Conservation (phyloP, 345 rosid species). For the Mangifera indica region DNA sequence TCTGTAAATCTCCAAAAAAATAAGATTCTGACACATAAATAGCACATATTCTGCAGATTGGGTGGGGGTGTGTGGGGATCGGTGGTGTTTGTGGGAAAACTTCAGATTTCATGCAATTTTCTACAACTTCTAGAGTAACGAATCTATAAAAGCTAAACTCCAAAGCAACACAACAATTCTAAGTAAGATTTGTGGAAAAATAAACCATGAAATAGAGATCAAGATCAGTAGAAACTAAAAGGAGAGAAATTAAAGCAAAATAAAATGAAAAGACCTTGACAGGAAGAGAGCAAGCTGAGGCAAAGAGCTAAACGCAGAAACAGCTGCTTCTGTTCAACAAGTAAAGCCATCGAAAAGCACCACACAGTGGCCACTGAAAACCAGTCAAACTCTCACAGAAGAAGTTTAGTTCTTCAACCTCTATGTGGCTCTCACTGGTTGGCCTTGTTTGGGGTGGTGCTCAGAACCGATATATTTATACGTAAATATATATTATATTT, state of each 20-base stretch:
- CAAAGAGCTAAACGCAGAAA: constrained; percentile 28
- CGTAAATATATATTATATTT: not conserved
- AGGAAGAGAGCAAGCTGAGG: constrained; percentile 37
- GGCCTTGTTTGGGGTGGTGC: constrained; percentile 52
- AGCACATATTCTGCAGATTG: not conserved
- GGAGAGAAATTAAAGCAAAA: constrained; percentile 15
- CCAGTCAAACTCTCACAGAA: constrained; percentile 6
- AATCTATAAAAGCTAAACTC: no score
- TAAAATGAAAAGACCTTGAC: constrained; percentile 39
- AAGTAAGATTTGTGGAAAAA: not conserved
- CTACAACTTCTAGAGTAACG: not conserved
- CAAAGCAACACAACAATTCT: no score
- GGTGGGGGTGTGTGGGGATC: no score
- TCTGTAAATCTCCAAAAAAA: no score
- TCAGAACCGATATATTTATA: constrained; percentile 14
- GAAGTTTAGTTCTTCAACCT: constrained; percentile 22
- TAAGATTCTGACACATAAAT: not conserved
- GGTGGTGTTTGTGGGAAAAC: not conserved
- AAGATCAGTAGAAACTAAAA: not conserved
- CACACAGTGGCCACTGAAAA: constrained; percentile 17
- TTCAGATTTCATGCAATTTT: no score
- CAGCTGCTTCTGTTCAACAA: constrained; percentile 29
- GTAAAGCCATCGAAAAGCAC: constrained; percentile 46
- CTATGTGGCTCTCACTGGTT: constrained; percentile 51
- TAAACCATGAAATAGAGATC: not conserved